Base-by-base conservation (phyloP, 768 basidiomycete genomes). In the Lactifluus hygrophoroides region DNA sequence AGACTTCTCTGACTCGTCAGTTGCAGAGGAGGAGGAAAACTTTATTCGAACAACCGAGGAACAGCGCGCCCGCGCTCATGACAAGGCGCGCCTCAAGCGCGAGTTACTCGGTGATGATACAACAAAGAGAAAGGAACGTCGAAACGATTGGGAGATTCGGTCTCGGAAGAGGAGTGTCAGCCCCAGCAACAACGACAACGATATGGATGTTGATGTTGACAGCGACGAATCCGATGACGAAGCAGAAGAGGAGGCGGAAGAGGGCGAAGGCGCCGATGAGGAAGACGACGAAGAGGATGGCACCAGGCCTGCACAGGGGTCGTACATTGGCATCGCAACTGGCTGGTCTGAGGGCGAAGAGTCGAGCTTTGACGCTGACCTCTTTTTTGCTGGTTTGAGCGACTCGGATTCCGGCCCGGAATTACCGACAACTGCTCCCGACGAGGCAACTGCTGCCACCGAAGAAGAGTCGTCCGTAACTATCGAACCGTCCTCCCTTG, bases 301-400 rank as follows among this genome's bases (percentile, higher is more conserved):
- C n/a, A 69, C 63, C 62, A 62, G 64, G 27, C 58, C 66, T 37
- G 64, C 68, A 17, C 69, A 67, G 49, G 69, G 70, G 38, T 72
- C 74, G 48, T 87, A 83, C 66, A 78, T 79, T 40, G 86, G 85
- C 48, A 76, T 88, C 47, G 84, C 80, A 48, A 84, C 84, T 1
- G 83, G 86, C 43, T 92, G 88, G 88, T 85, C 85, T 40, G 85
- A 86, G 19, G 86, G 84, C 57, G 88, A 79, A 23, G 88, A 89
- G 68, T 85, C 83, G 2, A 81, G 78, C 59, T 88, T 89, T 65
- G 90, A 92, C 64, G 90, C 90, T 10, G 88, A 91, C 60, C 69
- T 91, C 0, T 91, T 92, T 73, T 91, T 92, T 66, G 82, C 85
- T 55, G 86, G 89, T 66, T 79, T 91, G 42, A 82, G 83, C 37